Evolutionary conservation across 371 early-diverging fungal species (phyloP).

Genomic region (Syncephalastrum sp.): DNA sequence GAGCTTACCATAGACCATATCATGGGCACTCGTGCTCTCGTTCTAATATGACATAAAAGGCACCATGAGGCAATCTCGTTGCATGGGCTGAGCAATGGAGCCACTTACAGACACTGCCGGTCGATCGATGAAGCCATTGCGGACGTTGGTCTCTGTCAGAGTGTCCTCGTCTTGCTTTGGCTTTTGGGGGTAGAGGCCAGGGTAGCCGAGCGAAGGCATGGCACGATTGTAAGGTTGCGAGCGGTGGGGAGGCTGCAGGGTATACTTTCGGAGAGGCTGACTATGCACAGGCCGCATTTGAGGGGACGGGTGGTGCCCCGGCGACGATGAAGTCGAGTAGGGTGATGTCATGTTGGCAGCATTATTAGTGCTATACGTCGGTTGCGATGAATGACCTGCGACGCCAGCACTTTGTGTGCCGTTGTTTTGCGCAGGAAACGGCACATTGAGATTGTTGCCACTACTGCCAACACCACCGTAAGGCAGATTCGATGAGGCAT

Average conservation of each 20-base stretch:
- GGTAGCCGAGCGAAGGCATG: conserved; percentile 54
- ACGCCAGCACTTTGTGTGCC: conserved; percentile 8
- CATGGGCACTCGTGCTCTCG: conserved; percentile 52
- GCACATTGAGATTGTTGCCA: conserved; percentile 36
- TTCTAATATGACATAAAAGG: conserved; percentile 21
- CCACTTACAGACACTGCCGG: conserved; percentile 48
- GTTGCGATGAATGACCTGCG: conserved; percentile 21
- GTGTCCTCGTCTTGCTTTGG: conserved; percentile 61
- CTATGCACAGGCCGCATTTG: conserved; percentile 26
- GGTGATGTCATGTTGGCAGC: conserved; percentile 43
- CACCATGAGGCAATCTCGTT: background rate
- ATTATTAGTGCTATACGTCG: conserved; percentile 22
- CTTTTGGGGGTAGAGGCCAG: conserved; percentile 70
- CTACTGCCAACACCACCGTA: conserved; percentile 13
- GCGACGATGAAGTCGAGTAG: conserved; percentile 46
- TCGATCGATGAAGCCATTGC: conserved; percentile 68
- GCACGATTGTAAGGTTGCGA: conserved; percentile 45
- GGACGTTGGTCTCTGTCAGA: conserved; percentile 66
- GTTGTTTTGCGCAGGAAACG: conserved; percentile 28
- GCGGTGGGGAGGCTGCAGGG: conserved; percentile 48
- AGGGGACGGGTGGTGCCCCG: conserved; percentile 42
- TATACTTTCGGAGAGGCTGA: conserved; percentile 46
- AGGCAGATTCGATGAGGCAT: conserved; percentile 33
- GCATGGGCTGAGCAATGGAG: background rate
- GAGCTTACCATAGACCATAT: conserved; percentile 49